A percentile compares a stretch with the other conserved stretches of the same genome.
Conservation (phyloP, 352 stramenopile genomes). For the Globisporangium emineosum region DNA sequence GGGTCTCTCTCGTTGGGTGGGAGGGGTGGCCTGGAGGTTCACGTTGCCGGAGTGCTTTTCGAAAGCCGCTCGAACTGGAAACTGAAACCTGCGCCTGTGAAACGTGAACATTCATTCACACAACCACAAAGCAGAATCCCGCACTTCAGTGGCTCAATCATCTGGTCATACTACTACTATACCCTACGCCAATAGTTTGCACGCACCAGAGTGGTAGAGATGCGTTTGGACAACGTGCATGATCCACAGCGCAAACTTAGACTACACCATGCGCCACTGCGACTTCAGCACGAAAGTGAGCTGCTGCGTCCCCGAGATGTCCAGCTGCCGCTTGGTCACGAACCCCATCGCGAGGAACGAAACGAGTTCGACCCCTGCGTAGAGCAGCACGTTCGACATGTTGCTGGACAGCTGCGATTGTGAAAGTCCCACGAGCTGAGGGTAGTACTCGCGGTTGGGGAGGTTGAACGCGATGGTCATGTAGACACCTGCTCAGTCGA, state of each 20-base stretch:
- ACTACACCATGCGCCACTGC: not conserved
- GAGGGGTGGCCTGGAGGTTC: no score
- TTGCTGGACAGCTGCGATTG: not conserved
- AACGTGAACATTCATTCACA: no score
- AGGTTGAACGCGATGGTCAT: slow-evolving; percentile 10
- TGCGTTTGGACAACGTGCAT: no score
- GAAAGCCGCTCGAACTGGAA: no score
- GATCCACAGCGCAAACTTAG: not conserved
- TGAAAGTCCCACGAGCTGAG: not conserved
- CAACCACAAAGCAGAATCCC: no score
- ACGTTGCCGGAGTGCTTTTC: no score
- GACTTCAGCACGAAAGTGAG: not conserved
- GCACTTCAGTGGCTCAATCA: no score
- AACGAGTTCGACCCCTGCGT: slow-evolving; percentile 20
- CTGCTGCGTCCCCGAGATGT: not conserved
- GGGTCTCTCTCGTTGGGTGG: no score
- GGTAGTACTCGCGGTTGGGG: slow-evolving; percentile 13
- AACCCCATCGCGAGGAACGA: slow-evolving; percentile 20
- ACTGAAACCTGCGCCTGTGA: no score
- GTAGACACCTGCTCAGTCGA: not conserved
- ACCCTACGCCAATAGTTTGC: no score
- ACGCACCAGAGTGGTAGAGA: no score
- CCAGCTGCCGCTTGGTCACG: slow-evolving; percentile 8
- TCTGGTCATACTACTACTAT: no score
- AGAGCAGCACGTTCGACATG: slow-evolving; percentile 20